Evolutionary conservation across 1,284 basidiomycete genomes (phyloP).

Genomic region (Mycena citricolor): DNA sequence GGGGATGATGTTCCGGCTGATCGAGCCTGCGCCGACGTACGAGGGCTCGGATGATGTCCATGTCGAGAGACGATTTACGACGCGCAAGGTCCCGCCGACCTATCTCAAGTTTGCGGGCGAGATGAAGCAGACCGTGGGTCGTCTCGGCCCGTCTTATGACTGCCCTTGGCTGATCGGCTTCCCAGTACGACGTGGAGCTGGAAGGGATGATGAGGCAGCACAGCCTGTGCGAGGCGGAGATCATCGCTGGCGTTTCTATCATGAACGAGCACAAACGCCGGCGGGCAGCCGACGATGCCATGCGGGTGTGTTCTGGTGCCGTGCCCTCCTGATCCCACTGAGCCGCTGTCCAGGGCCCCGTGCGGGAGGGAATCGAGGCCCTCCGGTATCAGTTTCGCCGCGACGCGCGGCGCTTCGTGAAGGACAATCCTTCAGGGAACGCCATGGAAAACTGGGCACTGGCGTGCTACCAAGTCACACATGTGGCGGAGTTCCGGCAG

Average conservation of each 20-base stretch:
- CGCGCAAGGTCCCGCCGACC: not conserved
- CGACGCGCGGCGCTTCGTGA: constrained; percentile 14
- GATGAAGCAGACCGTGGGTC: constrained; percentile 16
- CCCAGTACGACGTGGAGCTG: constrained; percentile 19
- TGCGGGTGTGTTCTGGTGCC: constrained; percentile 5
- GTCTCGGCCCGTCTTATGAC: not conserved
- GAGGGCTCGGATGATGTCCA: not conserved
- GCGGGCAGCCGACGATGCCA: constrained; percentile 20
- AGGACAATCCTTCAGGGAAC: constrained; percentile 6
- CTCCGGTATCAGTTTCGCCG: constrained; percentile 7
- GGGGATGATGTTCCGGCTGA: constrained; percentile 20
- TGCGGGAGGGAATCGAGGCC: constrained; percentile 16
- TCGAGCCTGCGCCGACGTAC: constrained; percentile 21
- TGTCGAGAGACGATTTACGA: constrained; percentile 15
- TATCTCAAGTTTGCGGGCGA: constrained; percentile 13
- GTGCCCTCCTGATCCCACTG: not conserved
- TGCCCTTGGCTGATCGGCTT: not conserved
- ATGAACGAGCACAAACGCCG: constrained; percentile 17
- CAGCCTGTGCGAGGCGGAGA: constrained; percentile 18
- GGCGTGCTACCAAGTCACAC: constrained; percentile 21
- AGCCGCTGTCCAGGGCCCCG: constrained; percentile 13
- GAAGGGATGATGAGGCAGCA: constrained; percentile 20
- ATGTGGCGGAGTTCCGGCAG: constrained; percentile 2
- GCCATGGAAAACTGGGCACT: constrained; percentile 15
- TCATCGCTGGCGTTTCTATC: constrained; percentile 16